Conservation (phyloP, 345 rosid genomes). For the Moringa oleifera region DNA sequence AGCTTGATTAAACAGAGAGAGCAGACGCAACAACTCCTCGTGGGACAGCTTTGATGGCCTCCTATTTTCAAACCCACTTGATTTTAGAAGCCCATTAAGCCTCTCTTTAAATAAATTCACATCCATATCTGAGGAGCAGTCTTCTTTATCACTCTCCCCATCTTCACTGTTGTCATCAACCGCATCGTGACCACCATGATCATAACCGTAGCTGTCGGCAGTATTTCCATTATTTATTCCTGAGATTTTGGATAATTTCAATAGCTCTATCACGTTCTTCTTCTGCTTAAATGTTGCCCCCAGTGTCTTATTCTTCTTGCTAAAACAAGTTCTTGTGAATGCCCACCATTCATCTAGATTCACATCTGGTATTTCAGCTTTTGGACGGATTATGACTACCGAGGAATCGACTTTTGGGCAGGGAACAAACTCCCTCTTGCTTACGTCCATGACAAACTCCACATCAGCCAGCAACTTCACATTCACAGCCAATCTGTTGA, state of each 20-base stretch:
- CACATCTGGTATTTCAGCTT: slow-evolving; percentile 47
- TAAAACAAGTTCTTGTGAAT: slow-evolving; percentile 70
- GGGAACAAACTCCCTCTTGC: slow-evolving; percentile 88
- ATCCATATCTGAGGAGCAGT: slow-evolving; percentile 31
- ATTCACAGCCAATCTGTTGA: slow-evolving; percentile 80
- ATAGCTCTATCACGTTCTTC: slow-evolving; percentile 68
- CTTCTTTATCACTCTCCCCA: slow-evolving; percentile 13
- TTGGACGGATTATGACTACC: slow-evolving; percentile 69
- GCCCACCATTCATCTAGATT: slow-evolving; percentile 69
- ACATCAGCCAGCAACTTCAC: slow-evolving; percentile 81
- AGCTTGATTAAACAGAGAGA: slow-evolving; percentile 57
- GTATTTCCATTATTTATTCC: neutral
- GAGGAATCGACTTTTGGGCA: slow-evolving; percentile 90
- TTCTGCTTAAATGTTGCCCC: slow-evolving; percentile 92
- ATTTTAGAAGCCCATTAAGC: slow-evolving; percentile 38
- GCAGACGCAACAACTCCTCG: slow-evolving; percentile 54
- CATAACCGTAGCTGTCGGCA: neutral
- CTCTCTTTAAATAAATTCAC: slow-evolving; percentile 50
- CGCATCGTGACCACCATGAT: slow-evolving; percentile 6
- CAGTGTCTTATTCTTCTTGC: slow-evolving; percentile 80
- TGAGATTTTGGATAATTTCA: slow-evolving; percentile 28
- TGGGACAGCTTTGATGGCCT: slow-evolving; percentile 74
- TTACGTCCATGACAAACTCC: slow-evolving; percentile 75
- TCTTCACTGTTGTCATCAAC: slow-evolving; percentile 23
- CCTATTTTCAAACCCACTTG: slow-evolving; percentile 57